phyloP scores from a whole-genome alignment of 768 basidiomycete genomes.

The Termitomyces eurrhizus region DNA sequence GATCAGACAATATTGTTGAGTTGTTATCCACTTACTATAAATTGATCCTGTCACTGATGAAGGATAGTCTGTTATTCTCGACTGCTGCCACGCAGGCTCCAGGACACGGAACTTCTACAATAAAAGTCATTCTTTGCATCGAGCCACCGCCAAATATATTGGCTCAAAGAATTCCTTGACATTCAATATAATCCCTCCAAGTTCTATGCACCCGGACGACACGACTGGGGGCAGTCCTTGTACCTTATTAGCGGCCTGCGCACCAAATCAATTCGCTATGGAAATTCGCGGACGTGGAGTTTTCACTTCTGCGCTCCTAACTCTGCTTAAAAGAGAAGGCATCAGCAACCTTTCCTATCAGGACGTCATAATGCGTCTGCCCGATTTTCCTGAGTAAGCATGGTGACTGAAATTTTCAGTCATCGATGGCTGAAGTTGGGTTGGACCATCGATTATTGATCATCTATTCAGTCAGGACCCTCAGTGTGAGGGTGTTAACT shows the following conservation, averaged over 20 bases:
- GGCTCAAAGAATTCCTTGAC: background rate
- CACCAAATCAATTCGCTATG: background rate
- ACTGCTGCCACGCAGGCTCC: conserved; percentile 9
- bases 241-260: conserved; percentile 9
- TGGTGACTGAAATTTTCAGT: background rate
- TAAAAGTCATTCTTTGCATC: background rate
- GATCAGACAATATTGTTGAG: conserved; percentile 12
- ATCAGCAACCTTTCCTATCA: conserved; percentile 6
- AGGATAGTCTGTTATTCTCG: conserved; percentile 11
- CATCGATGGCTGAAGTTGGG: no score
- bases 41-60: background rate
- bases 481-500: background rate
- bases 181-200: background rate
- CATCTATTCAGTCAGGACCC: background rate
- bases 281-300: conserved; percentile 1
- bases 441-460: background rate
- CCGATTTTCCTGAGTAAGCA: background rate
- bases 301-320: conserved; percentile 4
- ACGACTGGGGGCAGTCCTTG: background rate
- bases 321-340: background rate
- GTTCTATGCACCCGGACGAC: background rate
- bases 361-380: conserved; percentile 3
- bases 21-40: background rate
- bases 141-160: background rate
- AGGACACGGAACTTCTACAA: background rate